phyloP scores from a whole-genome alignment of 176 grass and related monocot species.

The Cymbopogon citratus region DNA sequence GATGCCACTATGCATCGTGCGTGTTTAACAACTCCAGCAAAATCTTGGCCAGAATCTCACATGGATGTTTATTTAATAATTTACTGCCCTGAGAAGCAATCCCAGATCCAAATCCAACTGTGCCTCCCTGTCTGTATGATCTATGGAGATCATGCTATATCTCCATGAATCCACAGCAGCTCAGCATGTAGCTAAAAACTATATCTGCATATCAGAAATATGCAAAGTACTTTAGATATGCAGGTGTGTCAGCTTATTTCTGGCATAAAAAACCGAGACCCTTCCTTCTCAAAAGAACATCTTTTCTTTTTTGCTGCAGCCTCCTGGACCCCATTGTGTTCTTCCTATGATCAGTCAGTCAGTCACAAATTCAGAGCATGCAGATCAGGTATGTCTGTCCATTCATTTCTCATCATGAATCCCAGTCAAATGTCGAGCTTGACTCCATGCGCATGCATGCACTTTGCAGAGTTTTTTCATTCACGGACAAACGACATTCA shows the following conservation, averaged over 20 bases:
- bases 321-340: not conserved
- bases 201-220: not conserved
- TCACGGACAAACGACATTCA: not conserved
- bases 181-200: not conserved
- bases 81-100: conserved; percentile 29
- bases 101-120: conserved; percentile 41
- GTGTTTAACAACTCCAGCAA: conserved; percentile 27
- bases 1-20: conserved; percentile 22
- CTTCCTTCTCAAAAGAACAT: not conserved
- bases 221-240: conserved; percentile 5
- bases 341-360: conserved; percentile 21
- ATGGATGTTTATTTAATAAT: conserved; percentile 18
- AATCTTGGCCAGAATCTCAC: conserved; percentile 44
- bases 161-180: not conserved
- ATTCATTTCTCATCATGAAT: conserved; percentile 31
- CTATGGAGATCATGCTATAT: not conserved
- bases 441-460: conserved; percentile 23
- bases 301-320: not conserved
- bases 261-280: not conserved
- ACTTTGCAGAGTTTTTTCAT: conserved; percentile 6
- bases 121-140: not conserved
- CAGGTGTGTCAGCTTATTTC: not conserved
- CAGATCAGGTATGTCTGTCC: conserved; percentile 16
- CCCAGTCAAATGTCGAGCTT: conserved; percentile 44
- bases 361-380: conserved; percentile 8